Percentiles rank a stretch among this genome's conserved stretches.
Evolutionary conservation across 2,329 filamentous ascomycete species (phyloP).

Genomic region (Dichotomopilus funicola): DNA sequence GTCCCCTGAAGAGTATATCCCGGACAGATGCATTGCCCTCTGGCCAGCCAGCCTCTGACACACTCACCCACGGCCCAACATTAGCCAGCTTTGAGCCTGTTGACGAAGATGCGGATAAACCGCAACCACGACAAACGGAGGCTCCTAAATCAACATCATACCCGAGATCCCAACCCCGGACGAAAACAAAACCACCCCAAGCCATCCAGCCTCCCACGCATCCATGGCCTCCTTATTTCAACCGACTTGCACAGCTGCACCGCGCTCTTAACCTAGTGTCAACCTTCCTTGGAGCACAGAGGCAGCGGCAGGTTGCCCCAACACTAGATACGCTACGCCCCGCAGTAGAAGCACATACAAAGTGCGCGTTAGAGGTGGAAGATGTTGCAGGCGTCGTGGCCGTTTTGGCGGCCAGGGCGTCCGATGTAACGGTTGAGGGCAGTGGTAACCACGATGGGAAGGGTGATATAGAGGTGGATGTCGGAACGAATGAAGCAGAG

Average conservation of each 20-base stretch:
- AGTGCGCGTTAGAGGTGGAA: conserved; percentile 54
- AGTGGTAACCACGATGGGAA: too few relatives aligned
- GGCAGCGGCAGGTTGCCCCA: conserved; percentile 86
- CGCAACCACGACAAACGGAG: too few relatives aligned
- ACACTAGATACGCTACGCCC: conserved; percentile 84
- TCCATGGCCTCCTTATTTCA: conserved; percentile 69
- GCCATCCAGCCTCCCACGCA: conserved; percentile 14
- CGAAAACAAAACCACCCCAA: neutral
- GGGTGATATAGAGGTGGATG: too few relatives aligned
- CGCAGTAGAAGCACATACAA: conserved; percentile 77
- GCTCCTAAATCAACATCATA: too few relatives aligned
- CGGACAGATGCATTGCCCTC: too few relatives aligned
- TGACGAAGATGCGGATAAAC: too few relatives aligned
- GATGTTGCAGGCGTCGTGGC: conserved; percentile 43
- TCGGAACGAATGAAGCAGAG: too few relatives aligned
- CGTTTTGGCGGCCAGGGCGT: conserved; percentile 27
- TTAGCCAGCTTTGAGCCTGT: too few relatives aligned
- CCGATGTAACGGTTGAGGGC: too few relatives aligned
- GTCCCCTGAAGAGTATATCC: too few relatives aligned
- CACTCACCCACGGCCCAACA: too few relatives aligned
- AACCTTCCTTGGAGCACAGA: conserved; percentile 89
- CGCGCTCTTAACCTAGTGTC: conserved; percentile 85
- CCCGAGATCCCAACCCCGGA: neutral
- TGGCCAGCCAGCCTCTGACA: too few relatives aligned
- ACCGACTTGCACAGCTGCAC: conserved; percentile 66